These are phyloP conservation scores for Phylloporus scabripes DNA, from an alignment of 768 basidiomycete genomes.

Conservation along the genomic window DNA sequence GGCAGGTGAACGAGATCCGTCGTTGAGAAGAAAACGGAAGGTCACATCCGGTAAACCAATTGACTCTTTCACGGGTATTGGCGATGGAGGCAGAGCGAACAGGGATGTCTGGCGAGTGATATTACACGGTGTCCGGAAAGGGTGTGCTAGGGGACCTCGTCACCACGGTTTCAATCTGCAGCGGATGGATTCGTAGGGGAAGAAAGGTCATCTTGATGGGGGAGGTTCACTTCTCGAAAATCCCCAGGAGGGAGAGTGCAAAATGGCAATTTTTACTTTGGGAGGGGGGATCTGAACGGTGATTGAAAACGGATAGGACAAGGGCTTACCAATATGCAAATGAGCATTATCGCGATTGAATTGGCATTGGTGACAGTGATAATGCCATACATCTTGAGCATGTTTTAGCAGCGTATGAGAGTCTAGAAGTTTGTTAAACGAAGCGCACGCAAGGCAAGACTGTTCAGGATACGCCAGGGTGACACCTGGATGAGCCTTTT, in stretches of 20 bases:
- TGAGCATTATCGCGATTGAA: conserved; percentile 1
- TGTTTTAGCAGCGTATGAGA: conserved; percentile 79
- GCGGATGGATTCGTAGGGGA: no score
- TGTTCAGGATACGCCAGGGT: conserved; percentile 22
- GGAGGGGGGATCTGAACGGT: no score
- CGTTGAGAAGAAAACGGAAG: no score
- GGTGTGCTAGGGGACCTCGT: conserved; percentile 8
- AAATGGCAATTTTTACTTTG: conserved; percentile 82
- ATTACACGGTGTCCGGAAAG: conserved; percentile 14
- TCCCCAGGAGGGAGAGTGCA: no score
- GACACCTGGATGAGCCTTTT: conserved; percentile 2
- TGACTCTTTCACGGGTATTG: conserved; percentile 18
- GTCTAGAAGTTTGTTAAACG: conserved; percentile 72
- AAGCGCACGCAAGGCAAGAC: conserved; percentile 80
- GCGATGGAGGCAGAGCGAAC: conserved; percentile 32
- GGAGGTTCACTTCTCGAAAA: no score
- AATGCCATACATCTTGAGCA: conserved; percentile 59
- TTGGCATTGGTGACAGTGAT: not conserved
- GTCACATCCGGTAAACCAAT: conserved; percentile 25
- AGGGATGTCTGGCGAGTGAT: conserved; percentile 18
- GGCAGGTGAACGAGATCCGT: conserved; percentile 24
- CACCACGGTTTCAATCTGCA: no score
- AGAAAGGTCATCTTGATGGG: no score
- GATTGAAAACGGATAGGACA: no score
- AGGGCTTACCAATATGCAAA: conserved; percentile 41